phyloP scores from a whole-genome alignment of 2,329 filamentous ascomycete genomes.

The Ophiocordyceps camponoti-saundersi region DNA sequence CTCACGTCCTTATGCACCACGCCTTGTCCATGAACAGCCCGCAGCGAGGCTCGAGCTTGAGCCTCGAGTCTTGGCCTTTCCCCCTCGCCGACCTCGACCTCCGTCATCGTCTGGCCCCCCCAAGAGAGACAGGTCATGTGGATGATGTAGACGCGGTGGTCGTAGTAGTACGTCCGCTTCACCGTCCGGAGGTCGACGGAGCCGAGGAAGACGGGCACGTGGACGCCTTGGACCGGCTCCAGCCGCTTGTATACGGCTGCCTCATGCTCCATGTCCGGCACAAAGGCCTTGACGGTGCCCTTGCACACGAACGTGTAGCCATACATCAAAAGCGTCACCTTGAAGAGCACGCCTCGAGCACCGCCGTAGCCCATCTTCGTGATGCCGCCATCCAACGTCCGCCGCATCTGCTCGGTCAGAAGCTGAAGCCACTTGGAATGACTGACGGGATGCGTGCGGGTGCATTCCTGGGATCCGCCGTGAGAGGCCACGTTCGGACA shows the following conservation, averaged over 20 bases:
- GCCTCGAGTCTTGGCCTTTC: not conserved
- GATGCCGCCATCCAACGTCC: slow-evolving; percentile 14
- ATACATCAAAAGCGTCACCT: slow-evolving; percentile 19
- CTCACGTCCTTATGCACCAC: slow-evolving; percentile 12
- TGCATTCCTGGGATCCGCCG: not conserved
- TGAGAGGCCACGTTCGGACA: slow-evolving; percentile 22
- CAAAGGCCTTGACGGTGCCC: slow-evolving; percentile 15
- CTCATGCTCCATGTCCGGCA: slow-evolving; percentile 17
- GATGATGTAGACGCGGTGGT: slow-evolving; percentile 13
- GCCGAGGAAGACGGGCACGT: slow-evolving; percentile 21
- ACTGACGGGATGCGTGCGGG: slow-evolving; percentile 11
- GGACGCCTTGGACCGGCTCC: slow-evolving; percentile 13
- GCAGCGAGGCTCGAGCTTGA: slow-evolving; percentile 4
- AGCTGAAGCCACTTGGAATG: slow-evolving; percentile 11
- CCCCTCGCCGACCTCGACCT: not conserved
- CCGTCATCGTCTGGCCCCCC: slow-evolving; percentile 9
- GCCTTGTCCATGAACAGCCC: slow-evolving; percentile 8
- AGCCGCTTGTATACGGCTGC: slow-evolving; percentile 17
- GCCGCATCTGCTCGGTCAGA: slow-evolving; percentile 13
- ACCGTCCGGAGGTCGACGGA: slow-evolving; percentile 17
- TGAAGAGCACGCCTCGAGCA: slow-evolving; percentile 21
- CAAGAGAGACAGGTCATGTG: slow-evolving; percentile 18
- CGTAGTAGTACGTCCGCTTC: slow-evolving; percentile 15
- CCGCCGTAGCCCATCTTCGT: slow-evolving; percentile 11
- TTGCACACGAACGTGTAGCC: slow-evolving; percentile 27